Conservation (phyloP, 106 monocot genomes). For the Acorus gramineus region DNA sequence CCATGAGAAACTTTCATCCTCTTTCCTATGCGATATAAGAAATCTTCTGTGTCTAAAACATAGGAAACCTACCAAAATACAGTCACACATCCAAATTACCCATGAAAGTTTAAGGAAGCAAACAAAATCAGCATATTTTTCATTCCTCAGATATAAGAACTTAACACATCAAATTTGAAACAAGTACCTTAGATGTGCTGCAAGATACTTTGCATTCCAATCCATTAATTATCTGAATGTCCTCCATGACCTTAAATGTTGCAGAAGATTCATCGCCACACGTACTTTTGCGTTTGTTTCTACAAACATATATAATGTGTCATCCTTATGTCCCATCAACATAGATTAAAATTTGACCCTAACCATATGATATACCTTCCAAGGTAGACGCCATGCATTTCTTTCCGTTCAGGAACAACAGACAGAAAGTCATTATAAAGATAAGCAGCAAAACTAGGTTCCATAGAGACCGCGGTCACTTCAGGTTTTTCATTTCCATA, state of each 20-base stretch:
- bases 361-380: slow-evolving; percentile 22
- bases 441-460: slow-evolving; percentile 65
- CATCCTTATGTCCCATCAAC: not conserved
- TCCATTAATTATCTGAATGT: slow-evolving; percentile 53
- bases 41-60: slow-evolving; percentile 2
- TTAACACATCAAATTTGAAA: not conserved
- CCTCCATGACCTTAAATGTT: slow-evolving; percentile 51
- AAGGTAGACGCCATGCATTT: slow-evolving; percentile 21
- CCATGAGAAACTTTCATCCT: slow-evolving; percentile 3
- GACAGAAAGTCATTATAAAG: slow-evolving; percentile 65
- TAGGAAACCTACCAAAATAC: not conserved
- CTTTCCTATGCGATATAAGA: slow-evolving; percentile 8
- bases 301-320: slow-evolving; percentile 1
- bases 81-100: not conserved
- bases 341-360: not conserved
- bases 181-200: slow-evolving; percentile 66
- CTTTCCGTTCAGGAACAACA: slow-evolving; percentile 26
- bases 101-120: not conserved
- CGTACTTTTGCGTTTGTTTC: slow-evolving; percentile 61
- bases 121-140: not conserved
- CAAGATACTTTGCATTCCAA: slow-evolving; percentile 92
- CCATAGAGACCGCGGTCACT: slow-evolving; percentile 62
- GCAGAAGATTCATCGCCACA: slow-evolving; percentile 37
- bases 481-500: slow-evolving; percentile 64
- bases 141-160: not conserved